Base-by-base conservation (phyloP, 1,284 basidiomycete species). In the Mycosarcoma mackinlayi region DNA sequence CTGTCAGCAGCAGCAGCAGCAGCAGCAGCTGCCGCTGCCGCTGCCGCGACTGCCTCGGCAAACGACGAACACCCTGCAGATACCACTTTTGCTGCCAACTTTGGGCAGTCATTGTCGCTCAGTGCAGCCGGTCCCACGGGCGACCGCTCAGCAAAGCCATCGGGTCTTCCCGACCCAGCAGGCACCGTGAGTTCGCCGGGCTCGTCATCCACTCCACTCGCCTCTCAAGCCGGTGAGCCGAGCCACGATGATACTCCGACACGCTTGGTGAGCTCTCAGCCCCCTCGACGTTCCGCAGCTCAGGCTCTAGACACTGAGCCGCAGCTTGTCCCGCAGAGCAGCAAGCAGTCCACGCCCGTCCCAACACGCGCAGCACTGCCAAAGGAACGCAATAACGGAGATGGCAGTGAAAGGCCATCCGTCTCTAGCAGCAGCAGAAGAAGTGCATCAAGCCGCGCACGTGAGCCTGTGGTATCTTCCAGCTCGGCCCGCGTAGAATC, bases 1-100 rank as follows among this genome's bases (percentile, higher is more conserved):
- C 28, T 60, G 6, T 59, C 52, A n/a, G n/a, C n/a, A n/a, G n/a
- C n/a, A n/a, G n/a, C n/a, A n/a, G n/a, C n/a, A n/a, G n/a, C n/a
- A n/a, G n/a, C n/a, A n/a, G n/a, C n/a, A n/a, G n/a, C n/a, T 10
- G 57, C 63, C 23, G 63, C 63, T 30, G 63, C 52, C 21, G 45
- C 54, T 24, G 56, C 63, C 23, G 63, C 63, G 3, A 54, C 63
- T 33, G 56, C 56, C 6, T 57, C 61, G 4, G 9, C n/a, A 6
- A 19, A 13, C 33, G 33, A 14, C 19, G 13, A 13, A 14, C 42
- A 66, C 14, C 56, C 52, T n/a, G 37, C 52, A 4, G 63, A 60
- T 23, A 39, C 51, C 16, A 66, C 63, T 24, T 66, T 66, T 40
- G 47, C 57, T 13, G 35, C 63, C 13, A 40, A 34, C 6, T 55